phyloP scores from a whole-genome alignment of 148 eudicot genomes.

The Selenicereus undatus region DNA sequence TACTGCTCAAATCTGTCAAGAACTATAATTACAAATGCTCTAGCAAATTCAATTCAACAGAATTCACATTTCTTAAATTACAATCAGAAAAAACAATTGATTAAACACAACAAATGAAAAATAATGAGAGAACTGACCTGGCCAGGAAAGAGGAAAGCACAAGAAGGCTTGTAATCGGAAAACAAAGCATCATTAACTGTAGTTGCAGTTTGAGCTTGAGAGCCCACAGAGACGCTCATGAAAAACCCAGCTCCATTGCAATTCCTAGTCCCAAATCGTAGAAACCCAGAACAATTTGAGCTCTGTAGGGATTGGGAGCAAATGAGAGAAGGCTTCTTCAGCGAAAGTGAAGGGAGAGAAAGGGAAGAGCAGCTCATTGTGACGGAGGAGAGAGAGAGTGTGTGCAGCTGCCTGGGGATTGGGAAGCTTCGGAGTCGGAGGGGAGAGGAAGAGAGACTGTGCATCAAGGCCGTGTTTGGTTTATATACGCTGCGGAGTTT shows the following conservation, averaged over 20 bases:
- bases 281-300: slow-evolving; percentile 38
- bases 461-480: slow-evolving; percentile 15
- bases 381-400: slow-evolving; percentile 11
- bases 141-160: slow-evolving; percentile 87
- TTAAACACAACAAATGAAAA: not conserved
- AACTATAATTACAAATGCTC: not conserved
- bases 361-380: slow-evolving; percentile 48
- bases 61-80: not conserved
- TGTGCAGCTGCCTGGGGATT: not conserved
- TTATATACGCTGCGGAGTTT: slow-evolving; percentile 27
- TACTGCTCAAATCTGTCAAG: not conserved
- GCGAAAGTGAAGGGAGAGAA: slow-evolving; percentile 44
- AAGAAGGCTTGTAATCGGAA: slow-evolving; percentile 58
- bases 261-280: slow-evolving; percentile 26
- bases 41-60: not conserved
- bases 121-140: slow-evolving; percentile 42
- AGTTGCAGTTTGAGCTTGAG: slow-evolving; percentile 22
- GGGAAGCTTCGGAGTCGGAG: not conserved
- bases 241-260: slow-evolving; percentile 51
- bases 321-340: slow-evolving; percentile 22
- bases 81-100: not conserved
- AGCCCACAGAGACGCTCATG: slow-evolving; percentile 65
- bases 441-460: slow-evolving; percentile 10
- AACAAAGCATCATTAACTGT: slow-evolving; percentile 56
- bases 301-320: slow-evolving; percentile 21